phyloP scores from a whole-genome alignment of 306 rosid genomes.

The Rubus idaeus region DNA sequence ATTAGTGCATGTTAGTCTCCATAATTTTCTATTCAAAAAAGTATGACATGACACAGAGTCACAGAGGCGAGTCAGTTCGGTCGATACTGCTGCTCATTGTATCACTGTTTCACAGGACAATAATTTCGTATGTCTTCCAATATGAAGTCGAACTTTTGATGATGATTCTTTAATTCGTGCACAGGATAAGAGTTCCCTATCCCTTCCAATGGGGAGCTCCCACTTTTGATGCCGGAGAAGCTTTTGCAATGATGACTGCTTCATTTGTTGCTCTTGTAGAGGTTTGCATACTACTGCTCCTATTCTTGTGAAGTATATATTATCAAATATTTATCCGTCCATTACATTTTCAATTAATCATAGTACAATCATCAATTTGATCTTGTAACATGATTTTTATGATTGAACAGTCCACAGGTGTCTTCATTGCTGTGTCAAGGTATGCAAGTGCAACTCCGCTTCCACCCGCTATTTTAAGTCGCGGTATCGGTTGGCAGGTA shows the following conservation, averaged over 20 bases:
- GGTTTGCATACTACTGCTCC: slow-evolving; percentile 37
- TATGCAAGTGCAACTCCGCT: slow-evolving; percentile 91
- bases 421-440: slow-evolving; percentile 80
- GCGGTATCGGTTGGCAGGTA: slow-evolving; percentile 99
- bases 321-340: not conserved
- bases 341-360: not conserved
- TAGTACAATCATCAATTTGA: too few relatives aligned
- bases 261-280: slow-evolving; percentile 90
- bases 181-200: slow-evolving; percentile 92
- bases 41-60: slow-evolving; percentile 11
- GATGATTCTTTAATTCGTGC: slow-evolving; percentile 33
- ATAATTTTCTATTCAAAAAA: not conserved
- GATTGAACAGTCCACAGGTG: slow-evolving; percentile 79
- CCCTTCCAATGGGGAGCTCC: slow-evolving; percentile 99
- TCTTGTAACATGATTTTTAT: not conserved
- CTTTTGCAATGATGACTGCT: slow-evolving; percentile 98
- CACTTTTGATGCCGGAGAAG: slow-evolving; percentile 92
- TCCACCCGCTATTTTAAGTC: slow-evolving; percentile 92
- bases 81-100: not conserved
- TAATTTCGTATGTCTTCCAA: slow-evolving; percentile 76
- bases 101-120: slow-evolving; percentile 47
- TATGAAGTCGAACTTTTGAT: slow-evolving; percentile 84
- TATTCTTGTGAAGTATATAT: slow-evolving; percentile 1
- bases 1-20: not conserved
- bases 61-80: slow-evolving; percentile 4